Base-by-base conservation (phyloP, 768 basidiomycete species). In the Amanita thiersii region DNA sequence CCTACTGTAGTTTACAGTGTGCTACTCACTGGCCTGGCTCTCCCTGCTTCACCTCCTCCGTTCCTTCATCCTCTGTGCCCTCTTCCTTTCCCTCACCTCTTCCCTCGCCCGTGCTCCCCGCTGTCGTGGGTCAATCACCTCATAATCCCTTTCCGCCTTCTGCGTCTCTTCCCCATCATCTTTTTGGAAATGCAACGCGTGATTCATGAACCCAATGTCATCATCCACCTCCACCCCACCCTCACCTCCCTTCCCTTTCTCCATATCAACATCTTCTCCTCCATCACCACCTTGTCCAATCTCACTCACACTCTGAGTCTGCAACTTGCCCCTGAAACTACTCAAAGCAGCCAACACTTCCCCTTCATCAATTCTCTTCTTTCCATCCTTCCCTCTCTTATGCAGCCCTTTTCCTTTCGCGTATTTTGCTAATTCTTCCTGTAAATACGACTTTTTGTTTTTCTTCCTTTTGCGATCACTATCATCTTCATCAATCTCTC, bases 131-230 rank as follows among this genome's bases (percentile, higher is more conserved):
- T 91, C 88, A 55, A 91, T 91, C 19, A 91, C 87, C 61, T 91
- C 87, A 52, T 89, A 90, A 44, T 91, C 88, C 40, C 85, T 62
- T 56, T 88, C 82, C 1, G 85, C 88, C 59, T 88, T 88, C 46
- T 58, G 57, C 17, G 69, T 71, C 60, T 90, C 87, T 52, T 86
- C 86, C 17, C 68, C 69, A 49, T 87, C 77, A 34, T 79, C 86
- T 60, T 88, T 88, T 7, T 85, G 78, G 62, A 90, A 88, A 46
- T 73, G 71, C 44, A 91, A 61, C 19, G 72, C 63, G 55, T 91
- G 88, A 3, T 60, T 66, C 61, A 90, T 66, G 60, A 91, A 90
- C 7, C 75, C 86, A 5, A 65, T 63, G 52, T 90, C 88, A 46
- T 79, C 69, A 48, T 90, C 87, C 33, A 90, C 76, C 53, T 91